These are phyloP conservation scores for Chrysochromulina tobinii DNA, from an alignment of 78 protist genomes.

Conservation along the genomic window DNA sequence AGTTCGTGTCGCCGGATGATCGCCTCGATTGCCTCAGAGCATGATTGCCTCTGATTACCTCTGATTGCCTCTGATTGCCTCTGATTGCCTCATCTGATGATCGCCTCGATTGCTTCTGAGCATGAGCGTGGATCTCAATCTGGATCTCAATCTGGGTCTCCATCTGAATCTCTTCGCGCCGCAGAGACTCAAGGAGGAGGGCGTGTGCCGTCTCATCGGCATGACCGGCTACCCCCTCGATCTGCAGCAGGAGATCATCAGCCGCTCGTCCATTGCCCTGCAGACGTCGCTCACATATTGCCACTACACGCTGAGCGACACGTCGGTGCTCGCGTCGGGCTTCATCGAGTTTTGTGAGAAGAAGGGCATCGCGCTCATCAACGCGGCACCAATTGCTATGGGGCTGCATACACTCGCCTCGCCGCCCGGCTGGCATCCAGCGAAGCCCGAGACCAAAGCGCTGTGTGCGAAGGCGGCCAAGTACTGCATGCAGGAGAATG, in stretches of 20 bases:
- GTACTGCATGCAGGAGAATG: no score
- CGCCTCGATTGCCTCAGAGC: no score
- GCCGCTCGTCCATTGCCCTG: neutral
- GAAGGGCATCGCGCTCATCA: constrained; percentile 18
- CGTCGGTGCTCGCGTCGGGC: neutral
- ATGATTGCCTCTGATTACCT: no score
- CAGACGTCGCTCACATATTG: constrained; percentile 40
- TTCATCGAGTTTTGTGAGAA: neutral
- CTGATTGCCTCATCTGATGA: no score
- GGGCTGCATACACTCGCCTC: constrained; percentile 16
- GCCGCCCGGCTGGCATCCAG: constrained; percentile 59
- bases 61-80: no score
- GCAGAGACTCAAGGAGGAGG: constrained; percentile 20
- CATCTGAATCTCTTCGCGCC: neutral
- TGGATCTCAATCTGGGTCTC: no score
- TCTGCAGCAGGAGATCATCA: neutral
- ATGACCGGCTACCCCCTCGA: constrained; percentile 49
- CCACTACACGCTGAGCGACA: constrained; percentile 39
- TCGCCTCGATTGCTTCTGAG: no score
- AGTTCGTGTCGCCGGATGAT: no score
- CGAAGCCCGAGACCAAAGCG: constrained; percentile 17
- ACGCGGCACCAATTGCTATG: constrained; percentile 46
- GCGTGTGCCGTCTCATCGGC: constrained; percentile 28
- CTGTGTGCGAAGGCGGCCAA: neutral
- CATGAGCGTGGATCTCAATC: no score